Evolutionary conservation across 2,329 filamentous ascomycete species (phyloP).

Genomic region (Ascochyta rabiei): DNA sequence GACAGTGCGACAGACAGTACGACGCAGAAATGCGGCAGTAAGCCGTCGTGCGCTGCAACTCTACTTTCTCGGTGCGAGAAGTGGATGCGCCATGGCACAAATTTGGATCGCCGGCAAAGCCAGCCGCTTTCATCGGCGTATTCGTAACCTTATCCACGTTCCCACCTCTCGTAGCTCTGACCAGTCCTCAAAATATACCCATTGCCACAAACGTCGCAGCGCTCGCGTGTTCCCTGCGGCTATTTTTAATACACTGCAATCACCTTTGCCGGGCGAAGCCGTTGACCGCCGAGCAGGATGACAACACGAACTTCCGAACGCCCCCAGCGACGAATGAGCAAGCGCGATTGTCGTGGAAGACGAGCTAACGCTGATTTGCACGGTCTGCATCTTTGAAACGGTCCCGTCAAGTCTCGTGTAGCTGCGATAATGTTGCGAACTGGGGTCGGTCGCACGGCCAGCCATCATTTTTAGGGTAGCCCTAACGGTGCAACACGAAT

Average conservation of each 20-base stretch:
- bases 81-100: conserved; percentile 2
- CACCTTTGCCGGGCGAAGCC: conserved; percentile 8
- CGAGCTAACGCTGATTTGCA: conserved; percentile 27
- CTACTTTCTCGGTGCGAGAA: neutral
- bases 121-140: conserved; percentile 12
- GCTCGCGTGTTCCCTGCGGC: conserved; percentile 17
- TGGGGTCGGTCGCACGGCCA: conserved; percentile 27
- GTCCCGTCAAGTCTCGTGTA: conserved; percentile 25
- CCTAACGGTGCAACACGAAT: conserved; percentile 25
- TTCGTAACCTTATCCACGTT: conserved; percentile 14
- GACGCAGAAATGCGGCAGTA: conserved; percentile 2
- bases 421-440: conserved; percentile 23
- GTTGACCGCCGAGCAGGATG: conserved; percentile 9
- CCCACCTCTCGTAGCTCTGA: conserved; percentile 18
- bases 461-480: conserved; percentile 19
- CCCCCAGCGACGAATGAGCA: conserved; percentile 29
- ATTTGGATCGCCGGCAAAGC: conserved; percentile 16
- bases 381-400: conserved; percentile 33
- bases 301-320: conserved; percentile 24
- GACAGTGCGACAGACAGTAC: neutral
- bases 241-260: conserved; percentile 15
- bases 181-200: conserved; percentile 9
- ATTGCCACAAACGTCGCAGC: conserved; percentile 26
- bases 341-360: conserved; percentile 31
- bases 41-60: conserved; percentile 1